A percentile compares a stretch with the other conserved stretches of the same genome.
Evolutionary conservation across 163 green algal species (phyloP).

Genomic region (Scenedesmus sp.): DNA sequence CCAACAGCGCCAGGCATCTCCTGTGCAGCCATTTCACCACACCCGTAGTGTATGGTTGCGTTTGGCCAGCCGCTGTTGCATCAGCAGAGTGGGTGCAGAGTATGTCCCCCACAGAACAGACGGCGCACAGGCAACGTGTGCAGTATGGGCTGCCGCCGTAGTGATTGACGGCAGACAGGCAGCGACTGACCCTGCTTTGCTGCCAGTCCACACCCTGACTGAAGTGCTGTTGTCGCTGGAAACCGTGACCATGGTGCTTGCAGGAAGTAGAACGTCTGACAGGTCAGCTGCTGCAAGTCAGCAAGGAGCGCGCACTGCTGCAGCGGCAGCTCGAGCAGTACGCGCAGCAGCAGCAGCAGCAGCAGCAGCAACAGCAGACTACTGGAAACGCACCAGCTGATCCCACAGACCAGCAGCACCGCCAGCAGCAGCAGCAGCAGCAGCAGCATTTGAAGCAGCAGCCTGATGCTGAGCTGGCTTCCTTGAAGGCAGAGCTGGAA

Average conservation of each 20-base stretch:
- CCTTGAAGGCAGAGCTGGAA: neutral
- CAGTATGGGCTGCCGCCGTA: too few relatives aligned
- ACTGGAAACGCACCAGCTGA: neutral
- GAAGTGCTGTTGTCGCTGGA: too few relatives aligned
- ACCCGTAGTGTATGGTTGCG: too few relatives aligned
- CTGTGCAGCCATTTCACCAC: too few relatives aligned
- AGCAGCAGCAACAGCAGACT: neutral
- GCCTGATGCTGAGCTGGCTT: slow-evolving; percentile 23
- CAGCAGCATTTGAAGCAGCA: neutral
- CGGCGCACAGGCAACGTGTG: too few relatives aligned
- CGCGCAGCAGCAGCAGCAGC: slow-evolving; percentile 22
- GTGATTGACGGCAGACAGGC: too few relatives aligned
- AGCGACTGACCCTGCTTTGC: too few relatives aligned
- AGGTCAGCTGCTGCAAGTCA: neutral
- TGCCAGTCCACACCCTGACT: too few relatives aligned
- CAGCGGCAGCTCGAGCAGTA: slow-evolving; percentile 34
- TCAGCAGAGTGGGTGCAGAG: too few relatives aligned
- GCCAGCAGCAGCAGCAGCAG: slow-evolving; percentile 7
- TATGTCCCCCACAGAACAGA: too few relatives aligned
- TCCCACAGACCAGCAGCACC: neutral
- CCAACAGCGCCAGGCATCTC: too few relatives aligned
- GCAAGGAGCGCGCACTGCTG: neutral
- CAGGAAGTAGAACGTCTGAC: slow-evolving; percentile 40
- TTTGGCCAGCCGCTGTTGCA: too few relatives aligned
- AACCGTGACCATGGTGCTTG: neutral